Evolutionary conservation across 2,329 filamentous ascomycete species (phyloP), one percentile per base, ranked within the genome.

Genomic region (Ophiostoma novo-ulmi): DNA sequence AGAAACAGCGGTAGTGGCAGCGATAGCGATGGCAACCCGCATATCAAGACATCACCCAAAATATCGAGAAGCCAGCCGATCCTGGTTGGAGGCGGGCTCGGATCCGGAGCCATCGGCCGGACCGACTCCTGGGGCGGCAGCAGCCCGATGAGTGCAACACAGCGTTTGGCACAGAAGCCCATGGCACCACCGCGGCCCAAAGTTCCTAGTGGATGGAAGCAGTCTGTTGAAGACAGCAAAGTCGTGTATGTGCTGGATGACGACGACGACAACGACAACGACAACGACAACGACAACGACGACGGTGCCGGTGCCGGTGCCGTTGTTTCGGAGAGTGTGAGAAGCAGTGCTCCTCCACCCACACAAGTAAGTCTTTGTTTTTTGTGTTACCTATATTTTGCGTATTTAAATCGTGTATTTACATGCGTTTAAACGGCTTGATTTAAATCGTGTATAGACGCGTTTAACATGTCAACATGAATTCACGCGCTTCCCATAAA

Each of bases 251-350:
- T 74, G 0, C 48, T 74, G 10, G 73, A 74, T 58, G 67, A 69
- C 44, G 69, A 71, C 39, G 69, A 70, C n/a, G 71, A 74, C n/a
- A n/a, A n/a, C 26, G 70, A 73, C 17, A 36, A 58, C 31, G 52
- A n/a, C 2, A 2, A 1, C 26, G 26, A n/a, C n/a, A n/a, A n/a
- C 26, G 70, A 73, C 17, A 36, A 58, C 31, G 52, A n/a, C 2
- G 26, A 1, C 26, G 26, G 26, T 26, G 26, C 26, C n/a, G 17
- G 22, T 26, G 52, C 14, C n/a, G 22, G 22, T 26, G 52, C 14
- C 44, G 44, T 3, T 8, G 22, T 26, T 26, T 10, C 52, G 6
- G 11, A 26, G n/a, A 58, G 52, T 26, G 52, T 17, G 52, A 22
- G 52, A 58, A 58, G 26, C 31, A 63, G 31, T 36, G 58, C 58